phyloP scores from a whole-genome alignment of 352 stramenopile species.

The Phytophthora hybrid region DNA sequence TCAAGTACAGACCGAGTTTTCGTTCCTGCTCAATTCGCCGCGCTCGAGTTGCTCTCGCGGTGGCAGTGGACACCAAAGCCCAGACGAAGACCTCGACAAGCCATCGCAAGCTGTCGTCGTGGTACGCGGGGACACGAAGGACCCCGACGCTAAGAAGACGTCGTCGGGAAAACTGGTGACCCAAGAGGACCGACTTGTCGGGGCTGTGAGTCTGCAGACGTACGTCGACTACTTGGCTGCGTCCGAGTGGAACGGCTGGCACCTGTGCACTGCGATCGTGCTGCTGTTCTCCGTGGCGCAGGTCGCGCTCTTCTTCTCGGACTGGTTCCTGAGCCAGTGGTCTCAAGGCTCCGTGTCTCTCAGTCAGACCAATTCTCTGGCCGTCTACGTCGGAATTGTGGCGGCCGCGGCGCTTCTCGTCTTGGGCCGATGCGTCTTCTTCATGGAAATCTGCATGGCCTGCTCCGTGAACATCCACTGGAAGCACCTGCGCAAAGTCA shows the following conservation, averaged over 20 bases:
- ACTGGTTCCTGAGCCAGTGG: conserved; percentile 60
- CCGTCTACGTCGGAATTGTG: conserved; percentile 47
- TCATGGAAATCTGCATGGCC: conserved; percentile 52
- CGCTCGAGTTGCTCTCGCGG: background rate
- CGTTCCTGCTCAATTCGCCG: conserved; percentile 14
- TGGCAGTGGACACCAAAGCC: background rate
- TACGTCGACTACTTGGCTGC: conserved; percentile 52
- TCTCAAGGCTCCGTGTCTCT: conserved; percentile 33
- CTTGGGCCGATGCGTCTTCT: conserved; percentile 44
- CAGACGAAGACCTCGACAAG: background rate
- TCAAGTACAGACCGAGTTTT: conserved; percentile 56
- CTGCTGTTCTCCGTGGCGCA: conserved; percentile 45
- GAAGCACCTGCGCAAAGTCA: conserved; percentile 51
- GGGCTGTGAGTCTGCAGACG: conserved; percentile 5
- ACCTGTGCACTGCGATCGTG: conserved; percentile 16
- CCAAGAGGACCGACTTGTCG: background rate
- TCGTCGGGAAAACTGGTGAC: background rate
- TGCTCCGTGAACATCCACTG: conserved; percentile 48
- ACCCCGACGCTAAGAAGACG: background rate
- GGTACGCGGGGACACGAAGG: background rate
- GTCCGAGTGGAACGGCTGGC: conserved; percentile 45
- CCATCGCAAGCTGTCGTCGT: background rate
- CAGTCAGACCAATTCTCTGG: conserved; percentile 39
- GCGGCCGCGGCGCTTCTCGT: conserved; percentile 32
- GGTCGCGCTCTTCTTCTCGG: conserved; percentile 43